These are phyloP conservation scores for Ustilago sp. DNA, from an alignment of 1,284 basidiomycete species.

Conservation along the genomic window DNA sequence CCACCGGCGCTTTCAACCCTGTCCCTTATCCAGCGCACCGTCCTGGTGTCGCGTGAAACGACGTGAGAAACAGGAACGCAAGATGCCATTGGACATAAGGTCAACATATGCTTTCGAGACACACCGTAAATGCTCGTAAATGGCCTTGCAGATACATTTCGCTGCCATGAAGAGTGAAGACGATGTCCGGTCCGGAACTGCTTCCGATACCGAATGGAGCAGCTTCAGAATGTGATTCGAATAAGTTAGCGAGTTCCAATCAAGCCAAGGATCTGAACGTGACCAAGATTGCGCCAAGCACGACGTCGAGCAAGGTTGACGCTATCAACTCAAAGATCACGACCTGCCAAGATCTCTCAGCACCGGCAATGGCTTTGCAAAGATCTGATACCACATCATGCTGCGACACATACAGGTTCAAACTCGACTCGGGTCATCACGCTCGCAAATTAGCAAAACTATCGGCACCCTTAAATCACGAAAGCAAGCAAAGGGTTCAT, in stretches of 20 bases:
- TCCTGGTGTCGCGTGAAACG: neutral
- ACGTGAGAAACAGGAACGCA: constrained; percentile 4
- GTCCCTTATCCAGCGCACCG: neutral
- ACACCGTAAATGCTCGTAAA: neutral
- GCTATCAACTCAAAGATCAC: neutral
- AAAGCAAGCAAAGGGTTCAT: neutral
- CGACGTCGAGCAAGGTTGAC: neutral
- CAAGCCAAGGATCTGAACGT: neutral
- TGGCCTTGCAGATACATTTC: neutral
- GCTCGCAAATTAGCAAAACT: constrained; percentile 5
- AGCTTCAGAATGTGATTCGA: neutral
- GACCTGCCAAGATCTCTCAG: neutral
- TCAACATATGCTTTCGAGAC: neutral
- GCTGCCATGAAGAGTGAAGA: neutral
- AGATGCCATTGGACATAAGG: neutral
- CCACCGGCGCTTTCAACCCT: neutral
- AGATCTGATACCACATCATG: too few relatives aligned
- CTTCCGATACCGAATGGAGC: neutral
- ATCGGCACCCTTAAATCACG: neutral
- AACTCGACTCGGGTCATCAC: neutral
- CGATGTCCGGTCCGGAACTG: neutral
- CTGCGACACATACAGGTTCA: neutral
- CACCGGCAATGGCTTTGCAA: too few relatives aligned
- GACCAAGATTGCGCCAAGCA: neutral
- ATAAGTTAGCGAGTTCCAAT: neutral